Base-by-base conservation (phyloP, 441 rosid genomes). In the Adansonia grandidieri region DNA sequence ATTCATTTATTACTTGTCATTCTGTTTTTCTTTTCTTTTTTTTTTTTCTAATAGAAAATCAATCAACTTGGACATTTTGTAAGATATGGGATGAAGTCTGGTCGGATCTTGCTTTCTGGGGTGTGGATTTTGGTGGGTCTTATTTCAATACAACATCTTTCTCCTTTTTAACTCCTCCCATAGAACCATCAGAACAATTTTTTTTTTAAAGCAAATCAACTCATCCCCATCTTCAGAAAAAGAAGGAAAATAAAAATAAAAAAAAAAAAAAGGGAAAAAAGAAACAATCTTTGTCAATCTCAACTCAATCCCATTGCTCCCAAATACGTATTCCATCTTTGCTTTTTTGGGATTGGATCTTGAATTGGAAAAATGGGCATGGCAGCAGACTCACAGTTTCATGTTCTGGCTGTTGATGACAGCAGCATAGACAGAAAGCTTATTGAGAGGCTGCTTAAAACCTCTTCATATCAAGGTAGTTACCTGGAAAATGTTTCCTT, bases 391-490 rank as follows among this genome's bases (percentile, higher is more conserved):
- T 77, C 92, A 0, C 82, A 81, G 83, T 89, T 87, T 71, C 94
- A 90, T 79, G 94, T 90, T 5, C 73, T 90, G 47, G 92, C 94
- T 19, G 94, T 90, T 79, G 94, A 90, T 83, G 92, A 90, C 80
- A 89, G 89, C 77, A 61, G 82, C 32, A 72, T 87, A 9, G 94
- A 90, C 74, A 80, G 94, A 76, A 90, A 86, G 81, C 87, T 89
- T 42, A 89, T 90, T 4, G 92, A 90, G 80, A 84, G 81, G 82
- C 84, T 90, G 58, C 94, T 90, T 78, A 90, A 86, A 72, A 87
- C 87, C 81, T 90, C 94, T 37, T 90, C 91, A 0, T 90, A 85
- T 78, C 91, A 91, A 86, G 94, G 94, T 88, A 37, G 42, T 37
- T 37, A 58, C 48, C 50, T 47, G 47, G 50, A 2, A 5, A n/a